Evolutionary conservation across 1,284 basidiomycete species (phyloP), one percentile per base, ranked within the genome.

Genomic region (Tilletia indica): DNA sequence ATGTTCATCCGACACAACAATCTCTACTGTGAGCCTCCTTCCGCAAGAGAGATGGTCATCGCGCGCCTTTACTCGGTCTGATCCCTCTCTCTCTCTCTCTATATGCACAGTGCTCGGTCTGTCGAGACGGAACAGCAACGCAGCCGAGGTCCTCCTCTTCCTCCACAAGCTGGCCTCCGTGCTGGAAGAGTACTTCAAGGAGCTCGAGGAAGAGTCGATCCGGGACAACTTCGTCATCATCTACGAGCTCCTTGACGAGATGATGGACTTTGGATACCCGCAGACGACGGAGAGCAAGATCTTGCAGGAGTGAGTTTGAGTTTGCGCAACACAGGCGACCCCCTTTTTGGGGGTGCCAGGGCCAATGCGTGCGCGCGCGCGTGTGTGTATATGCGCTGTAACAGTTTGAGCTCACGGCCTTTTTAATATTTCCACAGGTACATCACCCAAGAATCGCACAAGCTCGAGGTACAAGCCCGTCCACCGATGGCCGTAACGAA

Each of bases 191-290:
- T 99, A 99, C 88, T 99, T 99, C 88, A 98, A 98, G 86, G 95
- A 98, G 85, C 89, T 99, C 21, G 97, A 99, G 85, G 97, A 99
- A 82, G 97, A 99, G 87, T 96, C 93, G 49, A 98, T 99, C 84
- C 89, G 96, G 19, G 97, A 99, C 86, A 99, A 99, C 85, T 97
- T 97, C 85, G 95, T 97, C 82, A 90, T 94, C 56, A 93, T 97
- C 11, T 97, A 97, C 84, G 80, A 97, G 84, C 89, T 99, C 68
- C 89, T 99, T 86, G 97, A 99, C 83, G 96, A 99, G 87, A 98
- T 99, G 94, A 98, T 99, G 95, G 96, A 99, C 87, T 99, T 97
- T 86, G 97, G 97, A 14, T 98, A 93, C 85, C 96, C 96, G 0
- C 97, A 99, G 85, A 99, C 97, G 38, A 99, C 97, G 31, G 97